phyloP scores from a whole-genome alignment of 306 rosid species.

The Biancaea sappan region DNA sequence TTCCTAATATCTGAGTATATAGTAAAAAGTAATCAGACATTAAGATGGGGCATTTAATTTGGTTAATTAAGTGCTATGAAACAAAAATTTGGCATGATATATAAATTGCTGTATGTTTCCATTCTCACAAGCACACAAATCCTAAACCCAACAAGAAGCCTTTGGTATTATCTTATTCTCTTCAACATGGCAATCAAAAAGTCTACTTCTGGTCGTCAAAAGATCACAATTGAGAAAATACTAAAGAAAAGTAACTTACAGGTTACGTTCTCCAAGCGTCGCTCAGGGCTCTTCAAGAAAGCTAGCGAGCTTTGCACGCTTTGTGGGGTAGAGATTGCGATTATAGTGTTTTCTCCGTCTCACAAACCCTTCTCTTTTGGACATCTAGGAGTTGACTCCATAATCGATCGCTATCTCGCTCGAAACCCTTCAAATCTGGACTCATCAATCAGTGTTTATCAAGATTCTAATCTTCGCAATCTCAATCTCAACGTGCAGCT shows the following conservation, averaged over 20 bases:
- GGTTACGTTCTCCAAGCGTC: conserved; percentile 37
- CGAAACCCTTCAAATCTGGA: neutral
- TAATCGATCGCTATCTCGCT: conserved; percentile 17
- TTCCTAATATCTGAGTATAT: neutral
- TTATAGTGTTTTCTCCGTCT: conserved; percentile 30
- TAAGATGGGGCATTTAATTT: neutral
- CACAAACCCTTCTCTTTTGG: conserved; percentile 40
- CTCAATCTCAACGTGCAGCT: conserved; percentile 27
- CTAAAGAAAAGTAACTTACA: conserved; percentile 34
- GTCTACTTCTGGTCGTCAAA: conserved; percentile 33
- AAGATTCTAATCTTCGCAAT: neutral
- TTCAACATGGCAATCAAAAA: conserved; percentile 24
- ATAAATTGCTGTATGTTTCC: conserved; percentile 24
- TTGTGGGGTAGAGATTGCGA: conserved; percentile 38
- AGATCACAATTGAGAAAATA: conserved; percentile 31
- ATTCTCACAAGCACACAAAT: neutral
- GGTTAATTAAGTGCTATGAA: neutral
- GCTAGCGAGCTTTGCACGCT: conserved; percentile 42
- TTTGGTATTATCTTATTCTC: neutral
- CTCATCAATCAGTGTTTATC: neutral
- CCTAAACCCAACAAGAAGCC: neutral
- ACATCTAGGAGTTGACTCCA: conserved; percentile 36
- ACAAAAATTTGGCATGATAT: neutral
- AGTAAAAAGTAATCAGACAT: neutral
- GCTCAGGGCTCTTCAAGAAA: conserved; percentile 31